Base-by-base conservation (phyloP, 108 stramenopile species). In the Cylindrotheca fusiformis region DNA sequence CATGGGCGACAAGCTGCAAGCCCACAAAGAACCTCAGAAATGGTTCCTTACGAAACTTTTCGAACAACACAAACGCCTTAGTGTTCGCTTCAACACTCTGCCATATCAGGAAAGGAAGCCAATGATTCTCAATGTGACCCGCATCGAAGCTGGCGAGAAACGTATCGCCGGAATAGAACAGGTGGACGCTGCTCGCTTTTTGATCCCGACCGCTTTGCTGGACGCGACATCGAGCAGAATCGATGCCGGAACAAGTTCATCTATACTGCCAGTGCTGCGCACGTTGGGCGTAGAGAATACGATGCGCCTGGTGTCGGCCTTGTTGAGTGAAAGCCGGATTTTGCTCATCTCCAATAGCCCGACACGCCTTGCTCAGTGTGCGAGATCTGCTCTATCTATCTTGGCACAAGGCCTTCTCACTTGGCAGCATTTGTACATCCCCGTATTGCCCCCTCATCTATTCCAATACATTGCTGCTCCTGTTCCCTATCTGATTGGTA, bases 381-480 rank as follows among this genome's bases (percentile, higher is more conserved):
- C 82, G 2, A 61, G 80, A 29, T 83, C 88, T 3, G 87, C 86
- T 18, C 56, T 85, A 4, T 75, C 86, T 21, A 67, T 84, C 44
- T 30, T 94, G 20, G 76, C 87, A 10, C 87, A 88, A 55, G 92
- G 92, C 1, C 52, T 90, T 52, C 68, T 94, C 21, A 63, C 72
- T 48, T 94, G 92, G 92, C 81, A 86, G 50, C 92, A 94, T 56
- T 60, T 88, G 19, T 66, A 80, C 57, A 85, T 94, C 36, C 89
- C 92, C 26, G 88, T 94, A 1, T 52, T 94, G 32, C 92, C 92
- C n/a, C 85, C 81, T 0, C 83, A 83, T 44, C 63, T 94, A 62
- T 69, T 85, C 41, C 74, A 78, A 46, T 85, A 82, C 56, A 52
- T 93, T 31, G 69, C 67, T 27, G 79, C 81, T 1, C 78, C 84